Conservation (phyloP, 768 basidiomycete species). For the Pleurotus citrinopileatus region DNA sequence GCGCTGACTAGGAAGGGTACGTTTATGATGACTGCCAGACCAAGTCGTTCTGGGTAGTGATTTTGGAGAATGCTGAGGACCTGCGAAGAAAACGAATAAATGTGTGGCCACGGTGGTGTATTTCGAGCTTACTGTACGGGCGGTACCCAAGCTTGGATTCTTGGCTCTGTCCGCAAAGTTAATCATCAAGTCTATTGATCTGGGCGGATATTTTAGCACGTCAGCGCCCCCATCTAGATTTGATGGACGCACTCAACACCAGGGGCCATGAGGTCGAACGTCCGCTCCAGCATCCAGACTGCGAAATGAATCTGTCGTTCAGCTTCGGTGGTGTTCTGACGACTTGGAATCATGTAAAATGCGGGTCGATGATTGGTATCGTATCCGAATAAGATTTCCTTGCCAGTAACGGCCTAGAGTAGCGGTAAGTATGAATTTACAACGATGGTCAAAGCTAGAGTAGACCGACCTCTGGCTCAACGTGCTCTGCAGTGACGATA, state of each 20-base stretch:
- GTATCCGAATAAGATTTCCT: slow-evolving; percentile 75
- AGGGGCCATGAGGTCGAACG: slow-evolving; percentile 73
- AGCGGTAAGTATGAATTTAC: not conserved
- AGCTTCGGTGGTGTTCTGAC: slow-evolving; percentile 76
- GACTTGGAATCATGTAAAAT: slow-evolving; percentile 63
- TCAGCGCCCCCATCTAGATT: not conserved
- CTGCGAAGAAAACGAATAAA: not conserved
- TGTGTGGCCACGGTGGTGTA: not conserved
- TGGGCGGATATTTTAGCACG: slow-evolving; percentile 22
- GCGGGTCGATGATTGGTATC: slow-evolving; percentile 64
- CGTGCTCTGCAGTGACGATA: slow-evolving; percentile 50
- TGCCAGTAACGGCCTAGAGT: slow-evolving; percentile 72
- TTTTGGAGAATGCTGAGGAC: slow-evolving; percentile 68
- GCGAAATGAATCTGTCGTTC: slow-evolving; percentile 68
- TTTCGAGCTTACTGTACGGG: slow-evolving; percentile 28
- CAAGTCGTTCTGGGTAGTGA: slow-evolving; percentile 87
- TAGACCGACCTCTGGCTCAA: slow-evolving; percentile 68
- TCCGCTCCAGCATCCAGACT: slow-evolving; percentile 77
- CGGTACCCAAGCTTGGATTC: slow-evolving; percentile 40
- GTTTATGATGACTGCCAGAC: slow-evolving; percentile 69
- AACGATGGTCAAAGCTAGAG: not conserved
- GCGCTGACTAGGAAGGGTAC: slow-evolving; percentile 75
- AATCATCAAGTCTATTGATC: slow-evolving; percentile 69
- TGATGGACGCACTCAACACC: slow-evolving; percentile 67
- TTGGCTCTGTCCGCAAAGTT: slow-evolving; percentile 74